Base-by-base conservation (phyloP, 257 asterid species). In the Jacaranda copaia region DNA sequence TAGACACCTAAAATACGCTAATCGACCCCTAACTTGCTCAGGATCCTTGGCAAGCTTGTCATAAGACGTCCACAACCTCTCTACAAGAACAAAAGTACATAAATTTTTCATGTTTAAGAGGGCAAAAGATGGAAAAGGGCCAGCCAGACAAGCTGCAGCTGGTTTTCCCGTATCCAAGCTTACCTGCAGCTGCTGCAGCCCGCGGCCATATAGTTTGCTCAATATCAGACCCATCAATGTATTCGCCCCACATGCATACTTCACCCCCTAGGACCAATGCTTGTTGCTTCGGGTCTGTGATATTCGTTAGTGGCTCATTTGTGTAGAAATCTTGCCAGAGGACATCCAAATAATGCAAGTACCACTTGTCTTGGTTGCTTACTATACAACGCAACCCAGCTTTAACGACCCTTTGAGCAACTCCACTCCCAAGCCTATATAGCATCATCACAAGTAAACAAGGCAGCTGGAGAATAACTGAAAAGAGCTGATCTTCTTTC, bases 161-260 rank as follows among this genome's bases (percentile, higher is more conserved):
- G n/a, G n/a, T n/a, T 72, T 60, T 46, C 3, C 35, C 2, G 38
- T 19, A 61, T 64, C 53, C 42, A 45, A 74, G 15, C 35, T 65
- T 84, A 94, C 98, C 98, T 80, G 99, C 99, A 14, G 99, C 99
- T 19, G 99, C 99, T 0, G 99, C 98, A 55, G 98, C 98, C 2
- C 98, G 88, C 0, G 98, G 98, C 98, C 98, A 94, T 84, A 94
- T 87, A 0, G 96, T 92, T 80, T 89, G 96, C 86, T 89, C 93
- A 49, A 94, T 89, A 65, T 92, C 86, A n/a, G 98, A 94, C 6
- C 82, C 91, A 74, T 94, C 99, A 4, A 92, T 70, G 15, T 75
- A 87, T 72, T 94, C 99, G 1, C 82, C 98, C 98, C 99, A 94
- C 93, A 55, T 43, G 85, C 98, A 92, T 2, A 94, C 98, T 83